Conservation (phyloP, 2,329 filamentous ascomycete genomes). For the Polychaeton citri region DNA sequence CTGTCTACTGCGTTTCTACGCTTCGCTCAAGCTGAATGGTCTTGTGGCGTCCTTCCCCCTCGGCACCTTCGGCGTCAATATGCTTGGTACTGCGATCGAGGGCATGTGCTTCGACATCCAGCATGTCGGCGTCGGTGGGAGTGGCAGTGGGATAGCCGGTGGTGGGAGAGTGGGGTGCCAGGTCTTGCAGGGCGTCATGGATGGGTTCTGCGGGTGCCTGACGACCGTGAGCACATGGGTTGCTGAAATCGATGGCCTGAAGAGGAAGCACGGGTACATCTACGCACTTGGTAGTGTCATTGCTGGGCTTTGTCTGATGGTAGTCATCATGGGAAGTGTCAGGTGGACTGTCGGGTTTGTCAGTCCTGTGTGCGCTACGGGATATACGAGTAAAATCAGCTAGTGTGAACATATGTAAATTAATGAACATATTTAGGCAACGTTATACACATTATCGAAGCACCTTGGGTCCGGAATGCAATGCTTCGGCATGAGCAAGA, state of each 20-base stretch:
- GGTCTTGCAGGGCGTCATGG: constrained; percentile 33
- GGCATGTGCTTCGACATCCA: constrained; percentile 70
- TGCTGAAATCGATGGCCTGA: constrained; percentile 27
- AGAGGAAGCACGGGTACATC: constrained; percentile 46
- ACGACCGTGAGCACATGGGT: constrained; percentile 38
- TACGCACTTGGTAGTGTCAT: constrained; percentile 53
- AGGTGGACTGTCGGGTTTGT: constrained; percentile 47
- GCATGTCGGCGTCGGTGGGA: constrained; percentile 36
- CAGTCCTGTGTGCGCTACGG: constrained; percentile 22
- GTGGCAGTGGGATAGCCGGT: constrained; percentile 21
- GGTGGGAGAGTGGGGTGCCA: constrained; percentile 30
- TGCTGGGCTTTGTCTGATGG: constrained; percentile 44
- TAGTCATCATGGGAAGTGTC: constrained; percentile 63
- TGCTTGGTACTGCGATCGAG: constrained; percentile 60
- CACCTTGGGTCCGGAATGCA: too few relatives aligned
- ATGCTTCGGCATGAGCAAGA: too few relatives aligned
- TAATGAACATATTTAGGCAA: too few relatives aligned
- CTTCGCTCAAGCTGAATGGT: constrained; percentile 57
- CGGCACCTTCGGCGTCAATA: constrained; percentile 74
- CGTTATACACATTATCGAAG: too few relatives aligned
- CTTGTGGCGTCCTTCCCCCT: constrained; percentile 57
- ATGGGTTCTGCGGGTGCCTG: constrained; percentile 35
- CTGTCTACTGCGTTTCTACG: constrained; percentile 61
- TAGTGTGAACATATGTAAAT: too few relatives aligned
- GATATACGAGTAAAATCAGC: constrained; percentile 17